A percentile compares a stretch with the other conserved stretches of the same genome.
These are phyloP conservation scores for Chaetothyriales sp. DNA, from an alignment of 2,329 filamentous ascomycete genomes.

Conservation along the genomic window DNA sequence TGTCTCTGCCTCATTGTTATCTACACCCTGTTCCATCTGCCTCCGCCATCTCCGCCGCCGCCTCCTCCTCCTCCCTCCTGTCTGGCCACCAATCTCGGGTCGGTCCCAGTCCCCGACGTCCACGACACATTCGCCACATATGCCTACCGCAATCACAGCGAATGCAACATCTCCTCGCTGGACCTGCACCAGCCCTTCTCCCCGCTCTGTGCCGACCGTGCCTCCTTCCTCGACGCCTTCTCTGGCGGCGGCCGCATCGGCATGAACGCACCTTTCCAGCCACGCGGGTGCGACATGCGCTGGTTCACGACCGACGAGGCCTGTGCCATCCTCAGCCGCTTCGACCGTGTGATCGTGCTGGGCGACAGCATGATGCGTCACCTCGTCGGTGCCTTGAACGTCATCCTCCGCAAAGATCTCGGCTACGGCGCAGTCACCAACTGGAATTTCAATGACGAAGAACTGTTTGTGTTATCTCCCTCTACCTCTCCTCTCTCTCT, in stretches of 20 bases:
- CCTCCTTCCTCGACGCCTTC: constrained; percentile 28
- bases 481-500: background rate
- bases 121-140: constrained; percentile 28
- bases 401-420: constrained; percentile 32
- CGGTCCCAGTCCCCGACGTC: constrained; percentile 12
- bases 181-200: constrained; percentile 27
- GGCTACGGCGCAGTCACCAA: constrained; percentile 36
- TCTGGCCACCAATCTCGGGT: background rate
- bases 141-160: constrained; percentile 26
- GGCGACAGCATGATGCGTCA: constrained; percentile 37
- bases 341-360: constrained; percentile 33
- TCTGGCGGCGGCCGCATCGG: constrained; percentile 32
- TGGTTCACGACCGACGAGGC: constrained; percentile 34
- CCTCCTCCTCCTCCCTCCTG: background rate
- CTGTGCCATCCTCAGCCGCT: constrained; percentile 32
- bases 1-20: background rate
- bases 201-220: constrained; percentile 25
- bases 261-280: constrained; percentile 31
- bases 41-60: too few species aligned
- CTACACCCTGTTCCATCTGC: background rate
- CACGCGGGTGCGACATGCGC: constrained; percentile 32
- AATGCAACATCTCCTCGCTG: constrained; percentile 32
- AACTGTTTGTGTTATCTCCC: constrained; percentile 21
- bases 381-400: constrained; percentile 33
- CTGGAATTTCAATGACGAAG: constrained; percentile 34